Conservation (phyloP, 2,329 filamentous ascomycete species). For the Xylaria sp. region DNA sequence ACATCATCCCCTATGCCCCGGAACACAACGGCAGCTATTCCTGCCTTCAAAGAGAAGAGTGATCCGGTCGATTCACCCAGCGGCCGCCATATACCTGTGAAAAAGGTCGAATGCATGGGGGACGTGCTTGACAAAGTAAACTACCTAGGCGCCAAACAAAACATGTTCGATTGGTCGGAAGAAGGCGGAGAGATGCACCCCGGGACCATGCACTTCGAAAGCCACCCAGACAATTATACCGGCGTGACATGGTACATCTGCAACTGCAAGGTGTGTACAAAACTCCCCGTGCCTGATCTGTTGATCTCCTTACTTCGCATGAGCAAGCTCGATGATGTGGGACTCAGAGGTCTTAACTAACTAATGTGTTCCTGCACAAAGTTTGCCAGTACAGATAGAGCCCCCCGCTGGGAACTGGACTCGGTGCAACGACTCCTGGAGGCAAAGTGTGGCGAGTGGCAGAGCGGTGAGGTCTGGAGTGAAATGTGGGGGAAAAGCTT, state of each 20-base stretch:
- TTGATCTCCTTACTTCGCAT: neutral
- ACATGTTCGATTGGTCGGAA: neutral
- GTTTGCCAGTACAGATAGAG: neutral
- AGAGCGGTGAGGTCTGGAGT: neutral
- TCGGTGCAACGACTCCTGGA: neutral
- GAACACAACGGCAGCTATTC: neutral
- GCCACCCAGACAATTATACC: neutral
- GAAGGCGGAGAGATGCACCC: neutral
- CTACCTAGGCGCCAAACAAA: neutral
- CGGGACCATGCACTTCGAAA: neutral
- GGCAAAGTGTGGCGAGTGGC: neutral
- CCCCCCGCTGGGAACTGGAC: neutral
- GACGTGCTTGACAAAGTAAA: neutral
- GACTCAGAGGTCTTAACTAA: neutral
- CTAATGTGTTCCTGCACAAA: neutral
- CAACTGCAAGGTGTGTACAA: constrained; percentile 6
- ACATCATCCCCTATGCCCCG: neutral
- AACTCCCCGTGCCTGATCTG: neutral
- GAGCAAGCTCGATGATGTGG: neutral
- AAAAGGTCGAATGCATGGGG: neutral
- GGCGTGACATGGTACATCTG: neutral
- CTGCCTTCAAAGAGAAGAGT: neutral
- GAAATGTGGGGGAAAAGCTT: neutral
- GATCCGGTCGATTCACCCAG: neutral
- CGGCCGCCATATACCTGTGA: neutral